phyloP scores from a whole-genome alignment of 768 basidiomycete genomes.

The Tricholoma furcatifolium region DNA sequence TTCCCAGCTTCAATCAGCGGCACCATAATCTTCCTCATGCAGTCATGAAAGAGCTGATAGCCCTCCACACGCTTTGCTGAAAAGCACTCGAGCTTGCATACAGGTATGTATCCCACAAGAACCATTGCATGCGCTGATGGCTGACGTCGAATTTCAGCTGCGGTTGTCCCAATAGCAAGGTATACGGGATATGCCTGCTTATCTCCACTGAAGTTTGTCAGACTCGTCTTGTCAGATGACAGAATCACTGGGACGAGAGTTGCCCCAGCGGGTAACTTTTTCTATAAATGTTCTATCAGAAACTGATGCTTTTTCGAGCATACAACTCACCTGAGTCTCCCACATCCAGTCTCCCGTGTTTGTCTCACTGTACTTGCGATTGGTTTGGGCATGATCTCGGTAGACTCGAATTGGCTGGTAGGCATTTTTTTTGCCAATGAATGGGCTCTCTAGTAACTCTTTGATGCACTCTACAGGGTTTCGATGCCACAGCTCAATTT shows the following conservation, averaged over 20 bases:
- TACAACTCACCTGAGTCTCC: constrained; percentile 29
- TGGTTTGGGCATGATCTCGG: constrained; percentile 8
- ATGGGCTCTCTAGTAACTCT: constrained; percentile 28
- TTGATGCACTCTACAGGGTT: constrained; percentile 29
- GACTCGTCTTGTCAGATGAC: constrained; percentile 35
- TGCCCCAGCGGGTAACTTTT: constrained; percentile 19
- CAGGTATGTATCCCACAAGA: constrained; percentile 38
- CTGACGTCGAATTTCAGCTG: constrained; percentile 26
- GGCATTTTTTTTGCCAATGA: constrained; percentile 23
- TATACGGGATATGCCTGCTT: constrained; percentile 45
- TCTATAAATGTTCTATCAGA: neutral
- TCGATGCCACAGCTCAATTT: constrained; percentile 26
- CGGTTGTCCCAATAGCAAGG: constrained; percentile 40
- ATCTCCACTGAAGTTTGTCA: constrained; percentile 33
- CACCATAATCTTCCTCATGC: constrained; percentile 22
- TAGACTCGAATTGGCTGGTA: constrained; percentile 26
- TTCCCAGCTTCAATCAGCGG: constrained; percentile 26
- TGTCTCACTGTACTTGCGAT: constrained; percentile 33
- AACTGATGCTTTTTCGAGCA: constrained; percentile 1
- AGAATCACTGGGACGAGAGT: constrained; percentile 37
- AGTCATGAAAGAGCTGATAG: constrained; percentile 15
- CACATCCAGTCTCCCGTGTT: constrained; percentile 37
- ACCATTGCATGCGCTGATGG: constrained; percentile 30
- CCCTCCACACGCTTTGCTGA: neutral
- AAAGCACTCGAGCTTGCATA: constrained; percentile 26